Base-by-base conservation (phyloP, 2,329 filamentous ascomycete species). In the Orbilia javanica region DNA sequence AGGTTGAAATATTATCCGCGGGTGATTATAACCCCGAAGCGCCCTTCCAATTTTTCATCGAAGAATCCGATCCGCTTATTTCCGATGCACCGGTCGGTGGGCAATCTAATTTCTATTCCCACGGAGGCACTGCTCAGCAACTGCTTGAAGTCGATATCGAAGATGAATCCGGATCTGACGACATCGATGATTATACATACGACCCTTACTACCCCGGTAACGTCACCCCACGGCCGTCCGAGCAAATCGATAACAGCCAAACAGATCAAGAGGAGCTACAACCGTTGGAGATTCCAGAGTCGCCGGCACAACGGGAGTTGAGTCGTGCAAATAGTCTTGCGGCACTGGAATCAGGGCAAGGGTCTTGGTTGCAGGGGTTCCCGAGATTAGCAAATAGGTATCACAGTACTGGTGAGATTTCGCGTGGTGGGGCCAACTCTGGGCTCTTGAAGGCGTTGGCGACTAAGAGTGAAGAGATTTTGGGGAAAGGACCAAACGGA, bases 171-270 rank as follows among this genome's bases (percentile, higher is more conserved):
- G 25, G 22, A 15, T 42, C 46, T 15, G 69, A 66, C 4, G 68
- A 64, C 44, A 48, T 65, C 6, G 22, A 27, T 1, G 18, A 31
- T 15, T 29, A 4, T 27, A 8, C 15, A 3, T 34, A 63, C 18
- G n/a, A 36, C 22, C 52, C 5, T 11, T 44, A 25, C 46, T 22
- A 42, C 4, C 1, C 1, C 11, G 22, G 13, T 44, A 22, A 39
- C 5, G 18, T 27, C 1, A 36, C 15, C 29, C 15, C 18, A 29
- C 27, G 15, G n/a, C 34, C 6, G 0, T 48, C 60, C 0, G 60
- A 73, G n/a, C 69, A 73, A 20, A 50, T 39, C 1, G 69, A 73
- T 60, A 65, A 60, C 46, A 73, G 69, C 39, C 60, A 60, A 10
- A 8, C 55, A 5, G 55, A 25, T n/a, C n/a, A n/a, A 31, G 36